A percentile compares a stretch with the other conserved stretches of the same genome.
Conservation (phyloP, 2,329 filamentous ascomycete genomes). For the Colletotrichum sansevieriae region DNA sequence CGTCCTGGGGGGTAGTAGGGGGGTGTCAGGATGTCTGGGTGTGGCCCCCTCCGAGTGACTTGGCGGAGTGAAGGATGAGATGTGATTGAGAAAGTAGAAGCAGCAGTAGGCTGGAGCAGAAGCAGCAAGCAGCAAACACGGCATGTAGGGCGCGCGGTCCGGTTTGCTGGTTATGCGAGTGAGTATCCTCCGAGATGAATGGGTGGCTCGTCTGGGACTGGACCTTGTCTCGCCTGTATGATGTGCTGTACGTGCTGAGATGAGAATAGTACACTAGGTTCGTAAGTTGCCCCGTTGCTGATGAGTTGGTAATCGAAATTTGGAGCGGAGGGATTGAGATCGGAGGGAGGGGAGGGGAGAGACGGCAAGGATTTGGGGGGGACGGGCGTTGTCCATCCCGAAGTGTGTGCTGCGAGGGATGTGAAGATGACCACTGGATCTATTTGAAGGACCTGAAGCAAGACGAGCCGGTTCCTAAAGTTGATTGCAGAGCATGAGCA, state of each 20-base stretch:
- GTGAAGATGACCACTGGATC: conserved; percentile 16
- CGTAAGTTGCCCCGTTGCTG: conserved; percentile 27
- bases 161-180: background rate
- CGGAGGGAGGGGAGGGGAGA: conserved; percentile 25
- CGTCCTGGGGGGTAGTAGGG: conserved; percentile 11
- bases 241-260: conserved; percentile 25
- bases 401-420: conserved; percentile 7
- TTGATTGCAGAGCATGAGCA: conserved; percentile 3
- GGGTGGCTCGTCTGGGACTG: background rate
- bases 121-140: conserved; percentile 27
- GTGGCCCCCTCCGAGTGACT: conserved; percentile 33
- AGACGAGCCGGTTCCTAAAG: conserved; percentile 1
- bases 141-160: conserved; percentile 6
- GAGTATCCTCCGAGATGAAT: no score
- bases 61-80: conserved; percentile 41
- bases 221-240: conserved; percentile 24
- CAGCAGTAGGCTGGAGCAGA: background rate
- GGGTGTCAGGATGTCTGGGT: conserved; percentile 39
- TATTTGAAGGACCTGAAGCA: conserved; percentile 24
- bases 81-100: conserved; percentile 33
- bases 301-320: conserved; percentile 21
- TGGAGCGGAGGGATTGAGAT: conserved; percentile 32
- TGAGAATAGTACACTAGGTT: conserved; percentile 27
- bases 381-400: conserved; percentile 34
- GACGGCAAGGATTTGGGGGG: conserved; percentile 29